phyloP scores from a whole-genome alignment of 2,329 filamentous ascomycete species.

The Fusarium devonianum region DNA sequence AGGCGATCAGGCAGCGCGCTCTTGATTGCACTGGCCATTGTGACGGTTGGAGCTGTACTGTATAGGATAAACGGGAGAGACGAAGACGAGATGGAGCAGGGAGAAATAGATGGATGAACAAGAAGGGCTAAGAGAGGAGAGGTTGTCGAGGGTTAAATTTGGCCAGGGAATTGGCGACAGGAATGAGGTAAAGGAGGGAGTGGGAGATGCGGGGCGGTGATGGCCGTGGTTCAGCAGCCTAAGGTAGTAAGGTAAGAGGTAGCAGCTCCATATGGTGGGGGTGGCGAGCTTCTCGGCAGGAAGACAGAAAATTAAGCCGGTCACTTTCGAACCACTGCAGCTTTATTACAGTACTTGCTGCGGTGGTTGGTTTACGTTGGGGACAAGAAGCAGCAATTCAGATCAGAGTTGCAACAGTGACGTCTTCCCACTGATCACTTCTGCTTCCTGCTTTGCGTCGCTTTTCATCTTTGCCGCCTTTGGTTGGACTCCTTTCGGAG shows the following conservation, averaged over 20 bases:
- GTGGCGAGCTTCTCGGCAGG: conserved; percentile 30
- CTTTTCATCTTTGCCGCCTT: not conserved
- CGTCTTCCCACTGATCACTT: conserved; percentile 5
- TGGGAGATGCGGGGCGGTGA: conserved; percentile 36
- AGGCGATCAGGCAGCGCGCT: conserved; percentile 85
- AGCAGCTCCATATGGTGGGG: conserved; percentile 32
- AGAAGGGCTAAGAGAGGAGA: conserved; percentile 10
- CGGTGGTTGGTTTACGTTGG: no score
- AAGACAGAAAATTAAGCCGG: no score
- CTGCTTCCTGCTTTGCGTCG: not conserved
- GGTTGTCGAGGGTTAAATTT: conserved; percentile 29
- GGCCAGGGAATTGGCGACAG: conserved; percentile 17
- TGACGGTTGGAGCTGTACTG: conserved; percentile 41
- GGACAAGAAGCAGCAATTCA: no score
- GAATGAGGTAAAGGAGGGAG: conserved; percentile 32
- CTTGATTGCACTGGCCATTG: conserved; percentile 75
- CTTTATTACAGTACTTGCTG: no score
- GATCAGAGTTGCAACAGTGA: conserved; percentile 22
- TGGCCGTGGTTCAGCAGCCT: conserved; percentile 24
- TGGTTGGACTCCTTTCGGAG: not conserved
- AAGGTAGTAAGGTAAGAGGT: no score
- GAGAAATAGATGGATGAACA: conserved; percentile 7
- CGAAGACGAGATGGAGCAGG: conserved; percentile 10
- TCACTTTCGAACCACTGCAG: no score
- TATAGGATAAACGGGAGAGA: conserved; percentile 12